Evolutionary conservation across 768 basidiomycete genomes (phyloP).

Genomic region (Boletus insuetus): DNA sequence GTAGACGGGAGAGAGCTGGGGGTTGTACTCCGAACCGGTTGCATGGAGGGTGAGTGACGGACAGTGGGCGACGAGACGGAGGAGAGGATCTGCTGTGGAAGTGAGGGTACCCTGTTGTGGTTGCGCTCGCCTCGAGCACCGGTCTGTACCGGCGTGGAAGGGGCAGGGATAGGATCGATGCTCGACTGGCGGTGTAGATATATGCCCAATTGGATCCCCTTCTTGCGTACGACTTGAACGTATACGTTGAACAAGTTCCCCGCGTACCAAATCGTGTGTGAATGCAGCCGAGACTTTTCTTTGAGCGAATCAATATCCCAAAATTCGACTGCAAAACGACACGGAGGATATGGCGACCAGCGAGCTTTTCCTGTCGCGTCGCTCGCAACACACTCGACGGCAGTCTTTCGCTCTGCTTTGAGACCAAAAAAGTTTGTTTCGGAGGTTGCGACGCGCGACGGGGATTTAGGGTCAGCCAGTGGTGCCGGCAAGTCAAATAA

Average conservation of each 20-base stretch:
- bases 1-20: conserved; percentile 32
- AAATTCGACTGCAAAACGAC: conserved; percentile 86
- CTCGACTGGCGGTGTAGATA: conserved; percentile 86
- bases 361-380: conserved; percentile 44
- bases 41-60: conserved; percentile 47
- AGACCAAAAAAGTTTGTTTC: conserved; percentile 69
- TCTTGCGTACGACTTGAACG: conserved; percentile 85
- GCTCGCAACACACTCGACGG: conserved; percentile 39
- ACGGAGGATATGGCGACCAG: conserved; percentile 78
- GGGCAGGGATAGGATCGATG: conserved; percentile 72
- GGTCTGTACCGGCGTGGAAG: conserved; percentile 53
- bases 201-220: conserved; percentile 76
- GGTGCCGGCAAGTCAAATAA: conserved; percentile 47
- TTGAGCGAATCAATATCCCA: conserved; percentile 80
- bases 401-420: conserved; percentile 42
- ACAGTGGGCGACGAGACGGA: conserved; percentile 24
- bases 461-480: conserved; percentile 22
- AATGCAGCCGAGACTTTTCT: conserved; percentile 82
- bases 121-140: conserved; percentile 22
- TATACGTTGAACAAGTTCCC: conserved; percentile 89
- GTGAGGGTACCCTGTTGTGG: conserved; percentile 30
- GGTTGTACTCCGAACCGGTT: conserved; percentile 46
- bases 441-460: conserved; percentile 29
- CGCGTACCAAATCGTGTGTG: conserved; percentile 86
- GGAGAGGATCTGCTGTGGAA: conserved; percentile 31